phyloP scores from a whole-genome alignment of 129 eudicot genomes.

The Flaveria brownii region DNA sequence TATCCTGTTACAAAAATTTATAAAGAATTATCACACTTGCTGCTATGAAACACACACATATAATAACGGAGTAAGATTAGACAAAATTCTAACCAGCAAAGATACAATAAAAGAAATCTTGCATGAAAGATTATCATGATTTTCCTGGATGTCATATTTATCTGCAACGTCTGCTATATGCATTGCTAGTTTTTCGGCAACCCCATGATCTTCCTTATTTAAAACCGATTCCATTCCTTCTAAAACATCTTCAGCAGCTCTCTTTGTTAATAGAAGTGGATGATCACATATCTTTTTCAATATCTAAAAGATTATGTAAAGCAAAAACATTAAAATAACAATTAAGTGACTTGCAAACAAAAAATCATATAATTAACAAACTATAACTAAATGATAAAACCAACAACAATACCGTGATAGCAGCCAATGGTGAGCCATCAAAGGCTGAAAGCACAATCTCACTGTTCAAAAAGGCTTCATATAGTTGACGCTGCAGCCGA shows the following conservation, averaged over 20 bases:
- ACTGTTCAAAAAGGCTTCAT: conserved; percentile 92
- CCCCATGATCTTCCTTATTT: conserved; percentile 62
- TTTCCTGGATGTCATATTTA: conserved; percentile 55
- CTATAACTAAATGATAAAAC: conserved; percentile 6
- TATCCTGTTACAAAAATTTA: conserved; percentile 48
- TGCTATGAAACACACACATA: neutral
- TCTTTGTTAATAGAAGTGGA: conserved; percentile 84
- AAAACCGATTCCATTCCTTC: conserved; percentile 88
- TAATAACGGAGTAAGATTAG: neutral
- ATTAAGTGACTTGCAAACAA: neutral
- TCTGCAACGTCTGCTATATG: conserved; percentile 74
- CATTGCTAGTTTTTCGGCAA: conserved; percentile 89
- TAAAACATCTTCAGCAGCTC: conserved; percentile 94
- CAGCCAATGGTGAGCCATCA: conserved; percentile 99
- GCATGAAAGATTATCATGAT: conserved; percentile 74
- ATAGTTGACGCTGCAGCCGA: conserved; percentile 71
- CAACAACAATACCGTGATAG: conserved; percentile 69
- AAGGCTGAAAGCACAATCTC: conserved; percentile 92
- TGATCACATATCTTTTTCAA: conserved; percentile 97
- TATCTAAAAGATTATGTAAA: conserved; percentile 45
- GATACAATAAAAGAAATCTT: conserved; percentile 77
- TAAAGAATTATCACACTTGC: conserved; percentile 7
- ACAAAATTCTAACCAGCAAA: conserved; percentile 58
- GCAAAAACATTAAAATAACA: conserved; percentile 6
- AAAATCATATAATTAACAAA: neutral